Evolutionary conservation across 2,329 filamentous ascomycete genomes (phyloP), one percentile per base, ranked within the genome.

Genomic region (Pseudopyricularia javanii): DNA sequence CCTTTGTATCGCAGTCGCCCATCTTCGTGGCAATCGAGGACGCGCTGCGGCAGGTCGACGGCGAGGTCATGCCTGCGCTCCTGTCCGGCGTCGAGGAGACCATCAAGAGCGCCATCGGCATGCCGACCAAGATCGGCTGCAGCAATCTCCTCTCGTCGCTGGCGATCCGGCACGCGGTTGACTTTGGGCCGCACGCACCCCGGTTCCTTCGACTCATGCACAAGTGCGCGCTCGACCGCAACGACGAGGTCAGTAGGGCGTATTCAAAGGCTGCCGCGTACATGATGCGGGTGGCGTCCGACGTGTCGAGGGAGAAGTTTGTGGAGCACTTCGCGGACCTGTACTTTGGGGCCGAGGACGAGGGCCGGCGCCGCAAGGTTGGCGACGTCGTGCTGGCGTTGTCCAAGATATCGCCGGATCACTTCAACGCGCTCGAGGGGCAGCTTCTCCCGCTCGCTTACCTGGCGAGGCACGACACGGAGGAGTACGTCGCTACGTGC

Each of bases 71-170:
- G 81, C 76, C 77, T 47, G 75, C 82, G 20, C 74, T 96, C 9
- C 82, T 84, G 34, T 82, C 83, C 2, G 79, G 74, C 47, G 75
- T 98, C 0, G 85, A 93, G 64, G 76, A 78, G 30, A 84, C 86
- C 0, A 88, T 97, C 68, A 93, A 91, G 64, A 83, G 79, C 26
- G 88, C 91, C 1, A 83, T 98, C 35, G 91, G 91, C 1, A 83
- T 97, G 69, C 91, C 91, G 2, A 94, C 90, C 0, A 97, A 97
- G 70, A 86, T 97, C 49, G 93, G 90, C 35, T 94, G 90, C 62
- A 87, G 86, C 57, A 82, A 89, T 53, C 83, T 96, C 2, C 75
- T 98, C 32, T 86, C 88, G 7, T 91, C 88, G 1, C 75, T 98
- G 7, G 87, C 88, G 50, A 91, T 91, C 50, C 81, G 89, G 12